Conservation (phyloP, 2,329 filamentous ascomycete genomes). For the Pseudogymnoascus sp. region DNA sequence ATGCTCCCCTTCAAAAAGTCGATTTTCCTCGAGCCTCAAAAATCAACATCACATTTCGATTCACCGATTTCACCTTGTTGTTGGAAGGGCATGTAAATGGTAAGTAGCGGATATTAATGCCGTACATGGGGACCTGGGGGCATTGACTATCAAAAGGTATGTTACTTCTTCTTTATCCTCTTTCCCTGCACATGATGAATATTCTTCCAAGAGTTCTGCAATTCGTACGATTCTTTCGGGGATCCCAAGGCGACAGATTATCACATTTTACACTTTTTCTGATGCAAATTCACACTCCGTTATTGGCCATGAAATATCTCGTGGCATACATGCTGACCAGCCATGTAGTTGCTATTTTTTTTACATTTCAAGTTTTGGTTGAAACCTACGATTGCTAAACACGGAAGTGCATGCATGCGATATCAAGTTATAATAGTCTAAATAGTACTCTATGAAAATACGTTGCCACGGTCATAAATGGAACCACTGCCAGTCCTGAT, state of each 20-base stretch:
- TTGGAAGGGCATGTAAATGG: neutral
- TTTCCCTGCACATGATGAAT: conserved; percentile 19
- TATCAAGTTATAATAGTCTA: neutral
- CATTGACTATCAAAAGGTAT: neutral
- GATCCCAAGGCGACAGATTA: conserved; percentile 21
- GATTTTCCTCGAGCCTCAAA: conserved; percentile 3
- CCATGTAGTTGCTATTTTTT: neutral
- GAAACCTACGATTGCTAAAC: neutral
- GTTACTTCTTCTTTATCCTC: neutral
- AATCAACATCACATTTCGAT: neutral
- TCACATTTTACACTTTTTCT: conserved; percentile 25
- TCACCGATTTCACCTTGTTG: neutral
- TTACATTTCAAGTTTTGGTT: neutral
- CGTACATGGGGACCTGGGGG: neutral
- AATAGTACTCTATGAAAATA: neutral
- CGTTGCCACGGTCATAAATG: neutral
- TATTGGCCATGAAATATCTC: neutral
- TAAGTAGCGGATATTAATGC: conserved; percentile 2
- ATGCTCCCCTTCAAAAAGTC: conserved; percentile 6
- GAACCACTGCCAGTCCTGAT: neutral
- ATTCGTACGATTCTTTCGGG: conserved; percentile 21
- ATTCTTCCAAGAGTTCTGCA: conserved; percentile 24
- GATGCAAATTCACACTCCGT: conserved; percentile 12
- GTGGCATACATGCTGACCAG: neutral
- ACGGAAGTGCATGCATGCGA: neutral